Evolutionary conservation across 306 rosid genomes (phyloP), one percentile per base, ranked within the genome.

Genomic region (Vigna hirtella): DNA sequence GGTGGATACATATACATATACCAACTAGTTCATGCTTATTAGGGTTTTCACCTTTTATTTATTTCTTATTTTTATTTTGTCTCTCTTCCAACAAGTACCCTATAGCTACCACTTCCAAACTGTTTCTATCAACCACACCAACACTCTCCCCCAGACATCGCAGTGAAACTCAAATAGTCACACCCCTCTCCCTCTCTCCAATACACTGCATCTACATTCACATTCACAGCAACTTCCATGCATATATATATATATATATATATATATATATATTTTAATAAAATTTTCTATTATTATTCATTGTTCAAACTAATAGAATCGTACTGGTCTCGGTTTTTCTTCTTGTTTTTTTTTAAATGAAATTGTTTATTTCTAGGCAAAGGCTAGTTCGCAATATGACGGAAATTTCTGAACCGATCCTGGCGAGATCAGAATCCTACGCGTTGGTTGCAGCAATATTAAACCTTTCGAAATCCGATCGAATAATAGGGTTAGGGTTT

Each of bases 101-200:
- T 30, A 43, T 70, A 74, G 71, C 69, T 68, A 61, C 68, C 47
- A 48, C 73, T 77, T 84, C 40, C 53, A 50, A 73, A 78, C 86
- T 62, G 82, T 75, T 72, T 22, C 82, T 66, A 73, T 57, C 84
- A 77, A 70, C 79, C 79, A 83, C 83, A 86, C 87, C 49, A 9
- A 65, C 70, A 83, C 86, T 76, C 73, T 48, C 79, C 77, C 77
- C 82, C 84, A 80, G 80, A 77, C 82, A 84, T 36, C 63, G 78
- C 88, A 77, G 87, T 84, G 86, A 81, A 85, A 87, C 88, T 36
- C 1, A 63, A n/a, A 64, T 47, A 74, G 88, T 87, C 74, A 86
- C 74, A 38, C 14, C 62, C 66, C 80, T 75, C 74, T 56, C 40
- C 10, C 67, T 26, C 81, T 76, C 26, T 50, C 47, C 24, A 6